Conservation (phyloP, 768 basidiomycete species). For the Gyrodon lividus region DNA sequence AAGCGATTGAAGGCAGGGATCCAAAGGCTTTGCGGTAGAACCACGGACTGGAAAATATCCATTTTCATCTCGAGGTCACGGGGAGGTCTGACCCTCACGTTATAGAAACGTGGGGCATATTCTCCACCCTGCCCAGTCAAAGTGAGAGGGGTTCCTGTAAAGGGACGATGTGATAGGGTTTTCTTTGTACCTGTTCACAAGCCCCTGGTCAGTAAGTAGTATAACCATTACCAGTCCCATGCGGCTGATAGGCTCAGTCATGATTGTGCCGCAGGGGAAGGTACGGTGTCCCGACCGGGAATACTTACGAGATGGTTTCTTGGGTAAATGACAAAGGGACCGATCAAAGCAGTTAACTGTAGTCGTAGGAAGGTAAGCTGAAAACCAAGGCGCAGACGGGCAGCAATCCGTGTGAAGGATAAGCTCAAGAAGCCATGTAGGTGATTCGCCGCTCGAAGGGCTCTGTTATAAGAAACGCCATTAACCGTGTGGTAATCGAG, state of each 20-base stretch:
- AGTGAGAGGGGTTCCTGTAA: not conserved
- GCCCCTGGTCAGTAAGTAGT: not conserved
- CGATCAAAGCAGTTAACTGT: not conserved
- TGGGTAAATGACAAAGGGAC: not conserved
- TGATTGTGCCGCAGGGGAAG: not conserved
- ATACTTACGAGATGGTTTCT: not conserved
- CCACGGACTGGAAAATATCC: not conserved
- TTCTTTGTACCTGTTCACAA: not conserved
- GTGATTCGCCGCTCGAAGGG: constrained; percentile 1
- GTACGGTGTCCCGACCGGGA: not conserved
- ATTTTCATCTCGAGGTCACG: not conserved
- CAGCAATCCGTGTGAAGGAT: not conserved
- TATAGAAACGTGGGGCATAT: not conserved
- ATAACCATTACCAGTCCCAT: not conserved
- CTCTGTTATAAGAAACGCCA: not conserved
- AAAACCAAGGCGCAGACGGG: not conserved
- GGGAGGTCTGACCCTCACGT: not conserved
- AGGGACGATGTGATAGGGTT: constrained; percentile 2
- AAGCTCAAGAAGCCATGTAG: constrained; percentile 4
- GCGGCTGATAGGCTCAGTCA: not conserved
- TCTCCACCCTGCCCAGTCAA: not conserved
- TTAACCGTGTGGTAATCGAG: not conserved
- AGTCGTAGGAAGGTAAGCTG: not conserved
- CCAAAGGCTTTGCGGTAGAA: not conserved
- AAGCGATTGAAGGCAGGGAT: not conserved